These are phyloP conservation scores for Nadsonia fulvescens DNA, from an alignment of 805 yeast species.

Conservation along the genomic window DNA sequence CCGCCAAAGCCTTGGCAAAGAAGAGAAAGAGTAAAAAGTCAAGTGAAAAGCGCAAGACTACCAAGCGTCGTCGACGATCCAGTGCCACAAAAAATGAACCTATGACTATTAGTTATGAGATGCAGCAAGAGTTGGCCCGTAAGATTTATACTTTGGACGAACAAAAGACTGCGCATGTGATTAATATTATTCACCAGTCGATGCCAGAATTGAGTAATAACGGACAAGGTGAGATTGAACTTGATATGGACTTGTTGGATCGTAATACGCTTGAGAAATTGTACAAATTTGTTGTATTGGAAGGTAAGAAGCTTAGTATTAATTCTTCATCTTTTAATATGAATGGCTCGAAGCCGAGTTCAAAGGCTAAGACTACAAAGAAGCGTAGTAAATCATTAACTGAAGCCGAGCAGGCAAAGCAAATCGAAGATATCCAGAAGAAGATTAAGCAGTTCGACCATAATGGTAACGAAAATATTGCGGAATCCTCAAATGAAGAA, in stretches of 20 bases:
- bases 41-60: conserved; percentile 5
- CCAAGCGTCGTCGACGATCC: too few species aligned
- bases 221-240: conserved; percentile 84
- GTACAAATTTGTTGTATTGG: conserved; percentile 57
- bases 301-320: conserved; percentile 4
- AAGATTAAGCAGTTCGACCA: conserved; percentile 56
- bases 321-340: too few species aligned
- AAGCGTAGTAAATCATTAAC: conserved; percentile 38
- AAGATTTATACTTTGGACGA: conserved; percentile 59
- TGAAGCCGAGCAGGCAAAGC: conserved; percentile 48
- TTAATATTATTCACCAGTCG: conserved; percentile 68
- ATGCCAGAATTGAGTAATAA: conserved; percentile 38
- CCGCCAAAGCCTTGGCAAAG: conserved; percentile 33
- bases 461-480: too few species aligned
- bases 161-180: conserved; percentile 63
- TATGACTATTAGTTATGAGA: conserved; percentile 64
- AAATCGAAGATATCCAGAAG: conserved; percentile 53
- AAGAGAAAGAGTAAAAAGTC: conserved; percentile 9
- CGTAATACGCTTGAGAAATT: conserved; percentile 65
- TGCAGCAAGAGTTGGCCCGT: conserved; percentile 88
- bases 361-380: conserved; percentile 11
- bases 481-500: too few species aligned
- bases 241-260: conserved; percentile 86
- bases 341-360: too few species aligned
- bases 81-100: conserved; percentile 14